phyloP scores from a whole-genome alignment of 768 basidiomycete species.

The Lactifluus pinguis region DNA sequence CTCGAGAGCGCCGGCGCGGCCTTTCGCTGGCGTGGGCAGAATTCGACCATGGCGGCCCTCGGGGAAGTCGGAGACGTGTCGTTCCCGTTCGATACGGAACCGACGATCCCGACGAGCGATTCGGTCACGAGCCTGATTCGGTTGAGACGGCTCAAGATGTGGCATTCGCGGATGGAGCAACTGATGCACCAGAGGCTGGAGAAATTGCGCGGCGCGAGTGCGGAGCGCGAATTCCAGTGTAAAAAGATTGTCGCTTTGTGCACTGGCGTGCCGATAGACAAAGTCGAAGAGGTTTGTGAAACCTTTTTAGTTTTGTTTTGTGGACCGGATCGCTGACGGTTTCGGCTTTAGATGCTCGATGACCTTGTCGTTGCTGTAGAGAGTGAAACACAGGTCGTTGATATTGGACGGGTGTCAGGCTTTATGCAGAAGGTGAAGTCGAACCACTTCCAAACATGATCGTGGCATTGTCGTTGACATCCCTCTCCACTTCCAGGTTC shows the following conservation, averaged over 20 bases:
- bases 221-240: constrained; percentile 87
- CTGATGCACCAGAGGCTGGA: constrained; percentile 63
- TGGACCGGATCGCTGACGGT: constrained; percentile 2
- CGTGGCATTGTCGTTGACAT: neutral
- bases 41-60: constrained; percentile 57
- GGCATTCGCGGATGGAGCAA: constrained; percentile 75
- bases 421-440: constrained; percentile 82
- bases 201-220: constrained; percentile 66
- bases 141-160: constrained; percentile 67
- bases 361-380: constrained; percentile 81
- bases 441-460: neutral
- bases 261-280: constrained; percentile 77
- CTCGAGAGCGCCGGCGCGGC: constrained; percentile 42
- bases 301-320: neutral
- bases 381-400: constrained; percentile 74
- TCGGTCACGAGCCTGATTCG: constrained; percentile 52
- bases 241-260: constrained; percentile 86
- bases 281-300: constrained; percentile 74
- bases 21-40: constrained; percentile 61
- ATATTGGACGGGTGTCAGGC: constrained; percentile 77
- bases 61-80: constrained; percentile 56
- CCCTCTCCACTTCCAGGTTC: constrained; percentile 33
- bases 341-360: constrained; percentile 58
- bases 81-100: constrained; percentile 61
- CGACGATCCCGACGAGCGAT: constrained; percentile 55